Conservation (phyloP, 1,139 yeast species). For the Fermentozyma sake region DNA sequence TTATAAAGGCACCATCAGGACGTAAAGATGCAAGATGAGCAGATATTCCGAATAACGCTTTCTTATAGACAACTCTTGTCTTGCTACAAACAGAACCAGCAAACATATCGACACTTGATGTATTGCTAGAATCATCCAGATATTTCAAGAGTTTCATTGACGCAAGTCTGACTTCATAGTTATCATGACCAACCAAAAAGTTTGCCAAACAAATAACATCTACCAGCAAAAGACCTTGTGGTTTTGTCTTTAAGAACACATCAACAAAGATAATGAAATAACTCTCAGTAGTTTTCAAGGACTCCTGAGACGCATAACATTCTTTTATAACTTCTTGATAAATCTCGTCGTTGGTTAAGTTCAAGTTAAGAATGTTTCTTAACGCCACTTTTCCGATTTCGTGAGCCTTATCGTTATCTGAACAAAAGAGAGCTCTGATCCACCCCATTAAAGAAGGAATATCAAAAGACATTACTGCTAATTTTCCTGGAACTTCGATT, state of each 20-base stretch:
- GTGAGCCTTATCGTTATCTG: constrained; percentile 56
- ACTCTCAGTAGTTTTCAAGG: constrained; percentile 51
- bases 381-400: constrained; percentile 72
- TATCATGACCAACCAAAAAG: constrained; percentile 67
- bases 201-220: constrained; percentile 62
- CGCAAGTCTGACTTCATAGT: constrained; percentile 51
- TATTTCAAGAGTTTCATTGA: constrained; percentile 58
- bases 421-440: constrained; percentile 67
- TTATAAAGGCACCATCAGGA: constrained; percentile 52
- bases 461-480: constrained; percentile 62
- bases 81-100: constrained; percentile 61
- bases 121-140: constrained; percentile 51
- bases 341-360: constrained; percentile 53
- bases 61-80: constrained; percentile 71
- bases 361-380: constrained; percentile 57
- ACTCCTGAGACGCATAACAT: constrained; percentile 58
- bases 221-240: constrained; percentile 42
- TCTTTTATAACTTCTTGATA: constrained; percentile 61
- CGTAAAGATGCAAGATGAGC: constrained; percentile 55
- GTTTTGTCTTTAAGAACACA: constrained; percentile 41
- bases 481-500: constrained; percentile 39
- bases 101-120: constrained; percentile 34
- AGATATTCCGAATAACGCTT: constrained; percentile 68
- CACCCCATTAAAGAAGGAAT: constrained; percentile 65
- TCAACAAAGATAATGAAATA: constrained; percentile 73